These are phyloP conservation scores for Magnolia kwangsiensis DNA, from an alignment of 164 flowering plant genomes.

Conservation along the genomic window DNA sequence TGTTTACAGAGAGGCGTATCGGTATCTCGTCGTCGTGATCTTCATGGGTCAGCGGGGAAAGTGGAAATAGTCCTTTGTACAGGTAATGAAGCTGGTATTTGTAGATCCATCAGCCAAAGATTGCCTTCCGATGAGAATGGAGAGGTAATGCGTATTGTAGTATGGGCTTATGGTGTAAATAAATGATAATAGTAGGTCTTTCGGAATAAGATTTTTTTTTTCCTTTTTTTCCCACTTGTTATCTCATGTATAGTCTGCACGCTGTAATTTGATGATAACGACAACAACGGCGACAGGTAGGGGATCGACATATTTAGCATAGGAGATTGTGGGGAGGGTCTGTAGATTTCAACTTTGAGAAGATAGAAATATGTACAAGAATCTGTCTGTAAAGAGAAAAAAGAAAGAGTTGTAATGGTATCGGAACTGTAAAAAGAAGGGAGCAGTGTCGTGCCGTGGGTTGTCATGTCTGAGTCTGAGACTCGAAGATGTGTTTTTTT, in stretches of 20 bases:
- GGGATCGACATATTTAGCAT: background rate
- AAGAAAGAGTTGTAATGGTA: background rate
- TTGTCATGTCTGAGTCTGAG: background rate
- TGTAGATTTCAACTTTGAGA: background rate
- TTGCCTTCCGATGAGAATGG: background rate
- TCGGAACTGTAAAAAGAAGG: slow-evolving; percentile 2
- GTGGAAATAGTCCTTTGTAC: slow-evolving; percentile 28
- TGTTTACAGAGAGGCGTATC: slow-evolving; percentile 50
- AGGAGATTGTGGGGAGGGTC: background rate
- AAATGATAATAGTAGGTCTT: slow-evolving; percentile 5
- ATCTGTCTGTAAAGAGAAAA: slow-evolving; percentile 2
- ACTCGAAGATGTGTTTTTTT: no score
- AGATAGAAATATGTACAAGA: background rate
- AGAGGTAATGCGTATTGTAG: background rate
- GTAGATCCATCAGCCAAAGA: background rate
- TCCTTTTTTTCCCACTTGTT: background rate
- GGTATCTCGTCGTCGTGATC: slow-evolving; percentile 30
- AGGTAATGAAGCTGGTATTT: slow-evolving; percentile 34
- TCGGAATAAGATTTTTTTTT: background rate
- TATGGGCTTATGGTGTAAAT: slow-evolving; percentile 3
- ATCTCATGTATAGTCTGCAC: slow-evolving; percentile 3
- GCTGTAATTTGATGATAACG: slow-evolving; percentile 1
- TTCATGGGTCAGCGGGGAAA: slow-evolving; percentile 10
- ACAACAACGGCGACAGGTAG: background rate
- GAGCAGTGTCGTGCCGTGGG: background rate